Evolutionary conservation across 2,329 filamentous ascomycete genomes (phyloP), one percentile per base, ranked within the genome.

Genomic region (Penicillium sp.): DNA sequence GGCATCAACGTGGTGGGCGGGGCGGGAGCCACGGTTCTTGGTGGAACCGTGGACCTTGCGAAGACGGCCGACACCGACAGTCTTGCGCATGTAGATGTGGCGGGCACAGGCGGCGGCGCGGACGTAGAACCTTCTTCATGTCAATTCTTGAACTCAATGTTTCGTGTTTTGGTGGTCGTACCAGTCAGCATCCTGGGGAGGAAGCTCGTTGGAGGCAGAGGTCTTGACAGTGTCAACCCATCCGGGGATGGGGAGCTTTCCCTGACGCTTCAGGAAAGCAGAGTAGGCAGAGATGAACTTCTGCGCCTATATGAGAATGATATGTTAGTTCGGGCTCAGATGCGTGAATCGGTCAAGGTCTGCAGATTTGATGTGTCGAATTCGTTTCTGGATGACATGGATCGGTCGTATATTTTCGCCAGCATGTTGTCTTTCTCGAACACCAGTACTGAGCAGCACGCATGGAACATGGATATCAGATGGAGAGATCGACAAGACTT

Each of bases 201-300:
- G 93, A 71, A 99, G 90, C 85, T 99, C 94, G 83, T 96, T 96
- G 78, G 90, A 89, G 77, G 88, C 86, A 74, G 91, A 93, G 71
- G 93, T 97, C 90, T 99, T 99, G 83, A 97, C 94, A 75, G 93
- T 97, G 79, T 99, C 94, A 79, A 97, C 93, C 93, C 93, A 67
- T 58, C 59, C 84, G 79, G 85, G 85, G 71, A 87, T 87, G 72
- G 83, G 84, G 63, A 88, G 83, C 79, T 87, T 87, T 72, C 85
- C 85, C 78, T 87, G 85, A 74, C 85, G 82, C 83, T 88, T 88
- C 79, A 88, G 75, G 81, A 88, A 88, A 64, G 82, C 84, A 69
- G 85, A 84, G 77, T 87, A 88, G 71, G 83, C 82, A 66, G 76
- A 75, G 74, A 88, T 86, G 81, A 88, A 88, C 78, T 87, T 86